Evolutionary conservation across 768 basidiomycete species (phyloP), one percentile per base, ranked within the genome.

Genomic region (Cubamyces lactineus): DNA sequence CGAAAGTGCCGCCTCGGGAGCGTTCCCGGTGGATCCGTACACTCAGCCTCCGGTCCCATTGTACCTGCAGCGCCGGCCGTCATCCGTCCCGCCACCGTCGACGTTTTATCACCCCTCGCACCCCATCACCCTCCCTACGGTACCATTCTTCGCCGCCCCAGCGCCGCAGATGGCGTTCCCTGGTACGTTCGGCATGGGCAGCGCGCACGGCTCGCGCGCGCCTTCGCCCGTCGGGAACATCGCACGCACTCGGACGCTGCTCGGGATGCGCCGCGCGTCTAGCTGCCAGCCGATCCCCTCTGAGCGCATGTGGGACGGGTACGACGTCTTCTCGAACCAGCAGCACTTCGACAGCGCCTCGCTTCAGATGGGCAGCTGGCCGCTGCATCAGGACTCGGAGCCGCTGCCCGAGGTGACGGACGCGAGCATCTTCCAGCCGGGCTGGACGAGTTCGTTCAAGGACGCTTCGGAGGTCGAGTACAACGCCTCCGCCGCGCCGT

Each of bases 71-170:
- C 83, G 86, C 57, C 80, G 87, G 0, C 79, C 86, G 1, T 88
- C 86, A 0, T 86, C 86, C 0, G 86, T 87, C 0, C 87, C 87
- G 0, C 81, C 86, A 11, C 84, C 82, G 3, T 80, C 80, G 55
- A 68, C 73, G 45, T 68, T 69, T 5, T 72, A 70, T 61, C 69
- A 73, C 57, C 74, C 74, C 2, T 39, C 51, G 15, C 51, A 63
- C 57, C 52, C 57, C 19, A 84, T 84, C 46, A 69, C 80, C 0
- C 66, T 85, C 13, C 82, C 84, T 0, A 70, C 76, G 0, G 57
- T 79, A 0, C 75, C 82, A 0, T 80, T 79, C 72, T 76, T 83
- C 62, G 59, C 76, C 0, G 56, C 53, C 5, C 53, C 57, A 6
- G 42, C 48, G 0, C 58, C 63, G 7, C 63, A 64, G 53, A 34